These are phyloP conservation scores for Zopfia rhizophila DNA, from an alignment of 2,329 filamentous ascomycete genomes.

Conservation along the genomic window DNA sequence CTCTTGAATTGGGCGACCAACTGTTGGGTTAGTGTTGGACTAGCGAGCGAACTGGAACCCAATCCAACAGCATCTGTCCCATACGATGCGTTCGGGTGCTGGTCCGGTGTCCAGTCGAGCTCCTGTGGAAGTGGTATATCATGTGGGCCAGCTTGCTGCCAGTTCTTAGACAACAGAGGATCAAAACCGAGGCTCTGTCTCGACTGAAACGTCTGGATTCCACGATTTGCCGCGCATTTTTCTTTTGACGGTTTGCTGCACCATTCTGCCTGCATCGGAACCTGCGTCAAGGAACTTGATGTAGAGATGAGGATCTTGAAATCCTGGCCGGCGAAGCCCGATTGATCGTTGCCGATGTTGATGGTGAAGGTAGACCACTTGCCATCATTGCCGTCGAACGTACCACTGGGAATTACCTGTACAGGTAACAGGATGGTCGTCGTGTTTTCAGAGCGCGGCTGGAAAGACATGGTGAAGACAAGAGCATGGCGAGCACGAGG, in stretches of 20 bases:
- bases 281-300: constrained; percentile 33
- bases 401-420: constrained; percentile 28
- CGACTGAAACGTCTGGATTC: constrained; percentile 31
- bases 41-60: constrained; percentile 30
- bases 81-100: constrained; percentile 16
- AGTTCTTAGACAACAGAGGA: constrained; percentile 19
- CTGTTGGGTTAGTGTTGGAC: constrained; percentile 22
- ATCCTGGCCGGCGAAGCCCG: constrained; percentile 43
- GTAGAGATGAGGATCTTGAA: constrained; percentile 49
- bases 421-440: constrained; percentile 19
- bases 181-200: constrained; percentile 34
- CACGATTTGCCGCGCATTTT: constrained; percentile 41
- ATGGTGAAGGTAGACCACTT: constrained; percentile 55
- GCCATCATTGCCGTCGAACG: constrained; percentile 54
- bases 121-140: constrained; percentile 18
- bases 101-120: constrained; percentile 24
- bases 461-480: constrained; percentile 31
- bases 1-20: constrained; percentile 29
- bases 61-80: constrained; percentile 41
- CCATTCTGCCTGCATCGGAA: constrained; percentile 39
- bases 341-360: constrained; percentile 45
- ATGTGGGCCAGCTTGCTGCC: constrained; percentile 27
- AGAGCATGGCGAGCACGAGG: constrained; percentile 23
- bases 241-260: constrained; percentile 28
- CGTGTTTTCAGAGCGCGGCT: constrained; percentile 32